Evolutionary conservation across 768 basidiomycete genomes (phyloP), one percentile per base, ranked within the genome.

Genomic region (Asterophora lycoperdoides): DNA sequence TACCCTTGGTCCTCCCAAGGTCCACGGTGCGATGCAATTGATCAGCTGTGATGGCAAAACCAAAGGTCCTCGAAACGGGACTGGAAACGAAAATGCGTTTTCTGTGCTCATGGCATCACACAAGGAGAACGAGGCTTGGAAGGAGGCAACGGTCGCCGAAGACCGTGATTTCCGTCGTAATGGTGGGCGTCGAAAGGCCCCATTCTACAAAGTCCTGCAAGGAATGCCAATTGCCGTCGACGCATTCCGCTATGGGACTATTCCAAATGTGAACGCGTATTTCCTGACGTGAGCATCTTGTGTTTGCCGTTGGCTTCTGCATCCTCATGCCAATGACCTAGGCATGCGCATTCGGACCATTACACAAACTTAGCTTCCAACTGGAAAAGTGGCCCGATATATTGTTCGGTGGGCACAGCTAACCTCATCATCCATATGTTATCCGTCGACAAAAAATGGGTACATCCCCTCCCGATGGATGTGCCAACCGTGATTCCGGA

Each of bases 171-270:
- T 73, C 51, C 73, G 71, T 13, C 64, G 65, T 13, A 77, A 74
- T 32, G 73, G 74, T 23, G 69, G 72, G 26, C 76, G 89, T 23
- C 72, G 89, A 50, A 83, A 80, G 49, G 91, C 93, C 0, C 96
- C 96, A 0, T 98, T 98, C 63, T 98, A 95, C 70, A 99, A 97
- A 69, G 79, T 93, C 18, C 64, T 98, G 56, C 88, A 91, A 58
- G 95, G 96, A 1, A 96, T 98, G 93, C 93, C 94, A 8, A 88
- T 99, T 19, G 93, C 95, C 13, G 96, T 99, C 0, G 96, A 99
- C 62, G 96, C 94, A 1, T 99, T 99, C 68, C 80, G 86, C 32
- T 99, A 97, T 63, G 96, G 95, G 5, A 74, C 76, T 20, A 93
- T 99, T 41, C 93, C 94, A 5, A 83, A 81, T 8, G 80, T 98